phyloP scores from a whole-genome alignment of 805 yeast species.

The Candida patagonica region DNA sequence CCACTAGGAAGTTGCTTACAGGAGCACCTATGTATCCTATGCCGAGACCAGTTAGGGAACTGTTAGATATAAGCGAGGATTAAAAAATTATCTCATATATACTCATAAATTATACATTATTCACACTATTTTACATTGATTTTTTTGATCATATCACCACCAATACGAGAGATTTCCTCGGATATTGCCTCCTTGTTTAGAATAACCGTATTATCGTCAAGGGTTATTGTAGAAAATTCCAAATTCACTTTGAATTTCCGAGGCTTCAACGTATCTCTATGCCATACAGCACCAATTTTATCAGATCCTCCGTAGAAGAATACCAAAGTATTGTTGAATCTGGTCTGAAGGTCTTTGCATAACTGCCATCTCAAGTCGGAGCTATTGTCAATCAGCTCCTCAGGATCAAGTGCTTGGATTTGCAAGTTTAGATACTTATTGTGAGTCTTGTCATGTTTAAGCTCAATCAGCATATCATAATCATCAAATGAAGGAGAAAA shows the following conservation, averaged over 20 bases:
- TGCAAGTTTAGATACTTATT: conserved; percentile 30
- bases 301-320: conserved; percentile 49
- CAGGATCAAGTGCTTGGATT: conserved; percentile 31
- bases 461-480: conserved; percentile 67
- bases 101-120: conserved; percentile 4
- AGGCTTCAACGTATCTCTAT: conserved; percentile 50
- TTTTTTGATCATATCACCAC: conserved; percentile 28
- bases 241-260: conserved; percentile 71
- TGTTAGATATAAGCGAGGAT: conserved; percentile 4
- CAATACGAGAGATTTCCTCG: conserved; percentile 48
- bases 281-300: conserved; percentile 72
- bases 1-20: conserved; percentile 5
- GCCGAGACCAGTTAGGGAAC: conserved; percentile 20
- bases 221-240: conserved; percentile 65
- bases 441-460: conserved; percentile 36
- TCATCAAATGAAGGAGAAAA: conserved; percentile 80
- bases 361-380: conserved; percentile 56
- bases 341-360: conserved; percentile 49
- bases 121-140: conserved; percentile 10
- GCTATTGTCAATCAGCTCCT: conserved; percentile 31
- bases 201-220: conserved; percentile 39
- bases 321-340: conserved; percentile 58
- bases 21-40: conserved; percentile 22
- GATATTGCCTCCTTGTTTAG: conserved; percentile 67
- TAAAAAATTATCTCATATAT: neutral